A percentile compares a stretch with the other conserved stretches of the same genome.
phyloP scores from a whole-genome alignment of 306 rosid species.

The Dryas octopetala region DNA sequence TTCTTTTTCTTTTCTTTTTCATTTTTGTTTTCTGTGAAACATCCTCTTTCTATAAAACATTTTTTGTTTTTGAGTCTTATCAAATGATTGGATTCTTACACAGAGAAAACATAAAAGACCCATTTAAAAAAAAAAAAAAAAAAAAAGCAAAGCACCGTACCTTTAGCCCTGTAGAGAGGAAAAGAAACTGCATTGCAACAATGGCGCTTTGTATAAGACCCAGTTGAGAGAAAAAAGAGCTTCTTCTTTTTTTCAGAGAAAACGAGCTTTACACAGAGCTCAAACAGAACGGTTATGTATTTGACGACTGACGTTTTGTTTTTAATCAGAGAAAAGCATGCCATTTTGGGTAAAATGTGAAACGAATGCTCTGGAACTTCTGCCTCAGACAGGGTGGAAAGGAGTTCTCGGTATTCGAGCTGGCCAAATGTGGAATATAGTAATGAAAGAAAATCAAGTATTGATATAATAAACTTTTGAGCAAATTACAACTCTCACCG shows the following conservation, averaged over 20 bases:
- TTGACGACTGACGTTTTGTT: no score
- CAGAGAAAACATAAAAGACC: background rate
- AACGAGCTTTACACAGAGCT: background rate
- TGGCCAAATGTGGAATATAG: no score
- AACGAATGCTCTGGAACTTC: background rate
- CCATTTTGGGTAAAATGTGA: background rate
- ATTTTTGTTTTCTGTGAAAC: background rate
- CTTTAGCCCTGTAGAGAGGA: background rate
- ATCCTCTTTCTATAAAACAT: background rate
- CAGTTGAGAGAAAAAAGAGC: background rate
- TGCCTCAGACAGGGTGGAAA: background rate
- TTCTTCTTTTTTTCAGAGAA: no score
- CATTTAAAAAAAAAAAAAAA: no score
- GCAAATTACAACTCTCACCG: no score
- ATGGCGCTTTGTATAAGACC: background rate
- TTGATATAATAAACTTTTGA: no score
- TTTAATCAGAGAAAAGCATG: background rate
- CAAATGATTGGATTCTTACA: background rate
- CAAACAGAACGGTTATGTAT: no score
- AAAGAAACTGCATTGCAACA: background rate
- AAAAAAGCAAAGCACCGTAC: background rate
- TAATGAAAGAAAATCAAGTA: no score
- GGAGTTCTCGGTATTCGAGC: no score
- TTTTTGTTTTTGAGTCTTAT: background rate
- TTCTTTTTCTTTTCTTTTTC: background rate